A percentile compares a stretch with the other conserved stretches of the same genome.
These are phyloP conservation scores for Paxillus rubicundulus DNA, from an alignment of 768 basidiomycete species.

Conservation along the genomic window DNA sequence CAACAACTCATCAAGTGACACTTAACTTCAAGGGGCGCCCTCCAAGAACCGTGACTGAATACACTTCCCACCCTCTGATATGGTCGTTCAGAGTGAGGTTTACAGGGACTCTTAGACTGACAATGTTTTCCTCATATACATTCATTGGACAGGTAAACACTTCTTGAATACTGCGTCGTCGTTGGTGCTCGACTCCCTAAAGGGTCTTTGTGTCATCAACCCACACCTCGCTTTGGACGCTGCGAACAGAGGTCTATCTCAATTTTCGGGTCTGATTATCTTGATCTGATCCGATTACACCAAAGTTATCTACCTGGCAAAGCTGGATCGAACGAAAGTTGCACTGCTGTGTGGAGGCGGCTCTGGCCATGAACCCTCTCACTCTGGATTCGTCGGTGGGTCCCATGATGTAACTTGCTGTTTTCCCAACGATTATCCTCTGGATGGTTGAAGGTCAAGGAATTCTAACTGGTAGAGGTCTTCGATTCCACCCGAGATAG, in stretches of 20 bases:
- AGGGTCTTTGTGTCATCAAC: constrained; percentile 69
- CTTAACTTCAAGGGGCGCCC: too few relatives aligned
- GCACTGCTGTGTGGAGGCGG: constrained; percentile 83
- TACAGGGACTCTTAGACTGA: neutral
- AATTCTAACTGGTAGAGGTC: constrained; percentile 61
- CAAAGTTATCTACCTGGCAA: constrained; percentile 60
- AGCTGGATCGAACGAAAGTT: constrained; percentile 63
- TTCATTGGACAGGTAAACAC: constrained; percentile 54
- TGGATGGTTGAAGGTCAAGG: constrained; percentile 53
- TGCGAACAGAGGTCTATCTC: constrained; percentile 58
- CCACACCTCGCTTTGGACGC: constrained; percentile 69
- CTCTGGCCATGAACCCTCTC: constrained; percentile 89
- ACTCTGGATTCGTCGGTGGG: constrained; percentile 85
- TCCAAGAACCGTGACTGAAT: too few relatives aligned
- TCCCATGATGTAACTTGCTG: neutral
- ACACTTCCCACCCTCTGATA: neutral
- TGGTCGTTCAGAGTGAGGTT: constrained; percentile 17
- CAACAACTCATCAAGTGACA: too few relatives aligned
- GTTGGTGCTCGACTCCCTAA: constrained; percentile 76
- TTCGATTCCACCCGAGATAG: neutral
- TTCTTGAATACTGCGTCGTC: constrained; percentile 68
- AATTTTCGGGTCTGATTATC: neutral
- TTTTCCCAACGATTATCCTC: neutral
- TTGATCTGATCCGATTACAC: neutral
- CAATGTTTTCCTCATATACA: neutral